Percentiles rank a stretch among this genome's conserved stretches.
Conservation (phyloP, 75 land plant species). For the Picea sitchensis region DNA sequence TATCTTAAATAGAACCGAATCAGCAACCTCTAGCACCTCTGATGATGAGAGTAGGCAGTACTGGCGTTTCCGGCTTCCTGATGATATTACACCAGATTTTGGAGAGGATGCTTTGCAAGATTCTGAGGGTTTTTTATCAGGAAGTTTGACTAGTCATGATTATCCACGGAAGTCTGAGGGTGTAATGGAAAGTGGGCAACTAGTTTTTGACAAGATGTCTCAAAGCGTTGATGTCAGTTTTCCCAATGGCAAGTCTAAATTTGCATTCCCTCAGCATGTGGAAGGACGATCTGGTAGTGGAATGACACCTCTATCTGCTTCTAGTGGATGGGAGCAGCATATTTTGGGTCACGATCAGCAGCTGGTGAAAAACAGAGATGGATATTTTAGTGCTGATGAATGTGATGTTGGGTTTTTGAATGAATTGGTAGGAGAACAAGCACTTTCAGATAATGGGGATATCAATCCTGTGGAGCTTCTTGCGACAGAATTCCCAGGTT, state of each 20-base stretch:
- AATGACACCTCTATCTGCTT: slow-evolving; percentile 6
- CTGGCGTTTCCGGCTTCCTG: slow-evolving; percentile 89
- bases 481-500: slow-evolving; percentile 77
- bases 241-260: slow-evolving; percentile 26
- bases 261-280: slow-evolving; percentile 23
- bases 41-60: slow-evolving; percentile 87
- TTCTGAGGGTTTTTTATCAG: slow-evolving; percentile 25
- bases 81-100: slow-evolving; percentile 91
- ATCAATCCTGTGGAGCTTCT: slow-evolving; percentile 59
- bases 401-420: slow-evolving; percentile 26
- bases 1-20: slow-evolving; percentile 62
- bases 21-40: slow-evolving; percentile 66
- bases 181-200: slow-evolving; percentile 18
- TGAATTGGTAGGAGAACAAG: slow-evolving; percentile 35
- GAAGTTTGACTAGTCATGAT: slow-evolving; percentile 22
- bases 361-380: slow-evolving; percentile 25
- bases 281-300: slow-evolving; percentile 27
- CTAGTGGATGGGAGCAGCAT: slow-evolving; percentile 36
- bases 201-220: slow-evolving; percentile 4
- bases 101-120: slow-evolving; percentile 37
- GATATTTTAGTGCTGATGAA: slow-evolving; percentile 27
- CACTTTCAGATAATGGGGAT: slow-evolving; percentile 23
- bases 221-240: slow-evolving; percentile 12
- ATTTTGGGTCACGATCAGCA: slow-evolving; percentile 27
- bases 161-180: slow-evolving; percentile 18